phyloP scores from a whole-genome alignment of 1,139 yeast genomes.

The Hyphopichia buzzinii region DNA sequence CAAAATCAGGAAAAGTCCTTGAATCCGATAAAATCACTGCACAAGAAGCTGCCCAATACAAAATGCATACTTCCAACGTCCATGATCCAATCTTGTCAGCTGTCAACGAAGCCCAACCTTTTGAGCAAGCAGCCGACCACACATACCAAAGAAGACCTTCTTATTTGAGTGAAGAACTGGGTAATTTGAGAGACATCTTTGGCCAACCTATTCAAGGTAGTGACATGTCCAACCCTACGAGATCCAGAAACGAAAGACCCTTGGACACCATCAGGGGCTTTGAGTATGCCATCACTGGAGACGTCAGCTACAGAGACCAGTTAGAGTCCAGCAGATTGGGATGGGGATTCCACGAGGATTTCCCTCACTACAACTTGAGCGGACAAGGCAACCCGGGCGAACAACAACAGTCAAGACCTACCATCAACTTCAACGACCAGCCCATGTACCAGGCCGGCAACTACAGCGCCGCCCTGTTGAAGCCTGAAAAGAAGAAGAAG shows the following conservation, averaged over 20 bases:
- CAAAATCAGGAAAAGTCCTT: conserved; percentile 22
- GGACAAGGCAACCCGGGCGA: conserved; percentile 18
- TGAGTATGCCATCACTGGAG: conserved; percentile 92
- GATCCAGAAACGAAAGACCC: conserved; percentile 92
- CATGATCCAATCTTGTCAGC: conserved; percentile 91
- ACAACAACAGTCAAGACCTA: conserved; percentile 26
- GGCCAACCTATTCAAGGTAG: conserved; percentile 74
- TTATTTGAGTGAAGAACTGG: conserved; percentile 39
- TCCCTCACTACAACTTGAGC: conserved; percentile 35
- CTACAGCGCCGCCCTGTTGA: conserved; percentile 42
- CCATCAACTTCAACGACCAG: conserved; percentile 46
- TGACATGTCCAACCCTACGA: conserved; percentile 88
- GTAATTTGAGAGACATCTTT: conserved; percentile 70
- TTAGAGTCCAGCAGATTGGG: conserved; percentile 77
- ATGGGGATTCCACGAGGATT: conserved; percentile 63
- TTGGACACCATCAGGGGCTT: conserved; percentile 90
- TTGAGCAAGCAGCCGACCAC: conserved; percentile 66
- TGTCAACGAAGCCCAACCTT: conserved; percentile 93
- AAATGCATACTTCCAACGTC: conserved; percentile 57
- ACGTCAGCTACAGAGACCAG: conserved; percentile 69
- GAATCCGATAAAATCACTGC: conserved; percentile 29
- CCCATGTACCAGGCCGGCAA: conserved; percentile 64
- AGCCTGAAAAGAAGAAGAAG: conserved; percentile 35
- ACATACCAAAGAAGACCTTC: conserved; percentile 33
- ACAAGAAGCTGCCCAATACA: conserved; percentile 30